A percentile compares a stretch with the other conserved stretches of the same genome.
phyloP scores from a whole-genome alignment of 352 stramenopile genomes.

The Phytopythium kandeliae region DNA sequence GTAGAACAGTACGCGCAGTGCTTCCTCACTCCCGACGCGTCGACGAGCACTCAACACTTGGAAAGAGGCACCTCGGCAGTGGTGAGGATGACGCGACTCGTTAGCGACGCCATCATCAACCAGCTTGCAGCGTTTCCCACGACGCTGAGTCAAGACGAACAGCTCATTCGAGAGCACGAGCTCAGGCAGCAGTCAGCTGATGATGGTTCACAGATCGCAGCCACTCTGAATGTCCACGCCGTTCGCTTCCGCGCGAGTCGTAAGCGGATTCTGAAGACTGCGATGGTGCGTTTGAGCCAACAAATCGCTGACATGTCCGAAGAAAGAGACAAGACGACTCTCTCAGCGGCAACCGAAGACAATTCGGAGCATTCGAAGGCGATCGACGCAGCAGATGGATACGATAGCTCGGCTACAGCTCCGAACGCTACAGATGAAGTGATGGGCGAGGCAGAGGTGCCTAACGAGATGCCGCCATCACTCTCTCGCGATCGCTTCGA shows the following conservation, averaged over 20 bases:
- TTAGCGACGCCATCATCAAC: constrained; percentile 2
- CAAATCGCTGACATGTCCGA: constrained; percentile 4
- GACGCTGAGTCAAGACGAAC: constrained; percentile 28
- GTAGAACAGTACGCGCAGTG: constrained; percentile 22
- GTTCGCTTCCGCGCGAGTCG: constrained; percentile 44
- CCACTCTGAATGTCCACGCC: constrained; percentile 10
- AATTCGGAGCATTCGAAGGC: background rate
- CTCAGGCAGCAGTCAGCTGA: background rate
- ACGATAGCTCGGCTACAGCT: no score
- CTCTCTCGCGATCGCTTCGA: constrained; percentile 9
- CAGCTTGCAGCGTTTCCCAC: constrained; percentile 34
- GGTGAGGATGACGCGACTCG: background rate
- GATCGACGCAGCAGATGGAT: no score
- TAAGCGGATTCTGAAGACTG: constrained; percentile 41
- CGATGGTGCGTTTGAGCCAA: constrained; percentile 10
- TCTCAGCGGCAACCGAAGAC: background rate
- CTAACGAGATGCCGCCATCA: no score
- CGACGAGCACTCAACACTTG: constrained; percentile 6
- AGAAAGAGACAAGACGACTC: background rate
- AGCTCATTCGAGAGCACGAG: background rate
- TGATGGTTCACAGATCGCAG: background rate
- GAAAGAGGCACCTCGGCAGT: no score
- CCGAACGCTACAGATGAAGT: no score
- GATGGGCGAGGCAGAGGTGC: no score
- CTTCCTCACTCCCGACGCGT: constrained; percentile 12